Conservation (phyloP, 1,284 basidiomycete species). For the Ceratobasidium sp. region DNA sequence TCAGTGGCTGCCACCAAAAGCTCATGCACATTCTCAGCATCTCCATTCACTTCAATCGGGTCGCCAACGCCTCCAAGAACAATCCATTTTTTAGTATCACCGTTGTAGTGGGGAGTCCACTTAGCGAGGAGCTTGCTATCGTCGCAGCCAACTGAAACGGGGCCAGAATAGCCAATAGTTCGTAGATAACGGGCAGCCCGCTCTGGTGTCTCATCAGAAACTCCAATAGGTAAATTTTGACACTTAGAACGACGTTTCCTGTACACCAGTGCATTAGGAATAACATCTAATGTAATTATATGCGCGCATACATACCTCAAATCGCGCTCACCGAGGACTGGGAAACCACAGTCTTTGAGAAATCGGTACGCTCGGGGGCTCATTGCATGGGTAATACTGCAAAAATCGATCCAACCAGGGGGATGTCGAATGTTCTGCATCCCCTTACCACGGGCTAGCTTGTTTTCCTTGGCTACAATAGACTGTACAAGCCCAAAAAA, state of each 20-base stretch:
- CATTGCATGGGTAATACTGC: constrained; percentile 52
- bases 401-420: constrained; percentile 55
- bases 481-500: constrained; percentile 56
- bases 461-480: constrained; percentile 53
- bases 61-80: constrained; percentile 53
- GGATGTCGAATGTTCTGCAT: constrained; percentile 60
- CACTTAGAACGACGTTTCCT: constrained; percentile 10
- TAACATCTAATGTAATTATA: background rate
- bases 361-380: constrained; percentile 55
- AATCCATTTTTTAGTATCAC: constrained; percentile 47
- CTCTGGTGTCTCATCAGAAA: constrained; percentile 50
- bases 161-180: constrained; percentile 20
- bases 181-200: constrained; percentile 36
- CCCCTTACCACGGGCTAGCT: constrained; percentile 55
- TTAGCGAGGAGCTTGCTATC: constrained; percentile 49
- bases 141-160: constrained; percentile 31
- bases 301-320: constrained; percentile 51
- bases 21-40: constrained; percentile 52
- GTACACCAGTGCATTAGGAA: too few species aligned
- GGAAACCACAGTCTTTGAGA: constrained; percentile 53
- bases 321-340: constrained; percentile 49
- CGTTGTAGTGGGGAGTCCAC: constrained; percentile 52
- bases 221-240: constrained; percentile 52
- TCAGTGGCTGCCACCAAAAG: constrained; percentile 36
- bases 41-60: constrained; percentile 47